Base-by-base conservation (phyloP, 2,329 filamentous ascomycete species). In the Conoideocrella luteorostrata region DNA sequence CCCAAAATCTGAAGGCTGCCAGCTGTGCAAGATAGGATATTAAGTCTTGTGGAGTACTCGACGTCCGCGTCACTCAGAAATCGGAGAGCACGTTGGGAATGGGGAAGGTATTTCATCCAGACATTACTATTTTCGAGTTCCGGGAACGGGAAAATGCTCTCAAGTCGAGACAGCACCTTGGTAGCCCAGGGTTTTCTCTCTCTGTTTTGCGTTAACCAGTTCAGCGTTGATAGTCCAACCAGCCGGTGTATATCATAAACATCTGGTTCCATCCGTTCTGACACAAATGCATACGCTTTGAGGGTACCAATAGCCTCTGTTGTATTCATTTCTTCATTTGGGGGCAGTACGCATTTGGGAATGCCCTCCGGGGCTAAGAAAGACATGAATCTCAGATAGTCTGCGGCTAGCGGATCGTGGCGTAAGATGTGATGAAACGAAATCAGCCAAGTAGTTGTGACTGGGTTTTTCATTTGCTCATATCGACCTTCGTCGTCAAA, bases 381-480 rank as follows among this genome's bases (percentile, higher is more conserved):
- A 21, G 50, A 56, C 17, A 64, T 56, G 17, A 59, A 62, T 20
- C 44, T 49, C 0, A 64, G 49, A 35, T 57, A 63, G 4, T 56
- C 9, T 12, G 50, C 53, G 1, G 62, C 60, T 1, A 58, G 50
- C 4, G 46, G 44, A 7, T 52, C 26, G 15, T 60, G 32, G 15
- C 46, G 24, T 2, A 20, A 43, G 9, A 66, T 61, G 4, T 64
- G 52, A 0, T 50, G 12, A 39, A 65, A 67, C 0, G 62, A 63
- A 2, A 65, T 59, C 2, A 61, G 48, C 62, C 58, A 66, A 0
- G 61, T 65, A 2, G 52, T 56, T 2, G 55, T 54, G 0, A 66
- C 44, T 0, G 60, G 52, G 35, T 64, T 64, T 11, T 42, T 13
- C 2, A 46, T 51, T 3, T 23, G 41, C 7, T 45, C 35, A 37